Conservation (phyloP, 192 early-diverging fungal genomes). For the Mortierella alpina region DNA sequence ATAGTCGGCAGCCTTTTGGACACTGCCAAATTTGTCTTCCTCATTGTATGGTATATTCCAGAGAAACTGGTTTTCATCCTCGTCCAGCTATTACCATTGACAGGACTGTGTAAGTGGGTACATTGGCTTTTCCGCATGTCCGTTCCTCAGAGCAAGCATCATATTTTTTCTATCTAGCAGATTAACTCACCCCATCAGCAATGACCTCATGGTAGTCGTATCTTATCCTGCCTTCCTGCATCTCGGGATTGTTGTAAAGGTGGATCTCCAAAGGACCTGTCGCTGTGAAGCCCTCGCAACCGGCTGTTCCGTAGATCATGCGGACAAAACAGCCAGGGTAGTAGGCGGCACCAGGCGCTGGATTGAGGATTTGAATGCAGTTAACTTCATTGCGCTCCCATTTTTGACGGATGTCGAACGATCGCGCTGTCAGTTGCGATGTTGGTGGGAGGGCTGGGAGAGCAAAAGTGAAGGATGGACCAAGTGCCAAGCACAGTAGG, state of each 20-base stretch:
- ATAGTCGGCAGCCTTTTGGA: slow-evolving; percentile 22
- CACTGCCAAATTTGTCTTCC: background rate
- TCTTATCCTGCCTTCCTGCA: slow-evolving; percentile 8
- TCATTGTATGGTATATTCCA: slow-evolving; percentile 37
- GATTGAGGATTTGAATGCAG: slow-evolving; percentile 34
- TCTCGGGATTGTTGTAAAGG: slow-evolving; percentile 41
- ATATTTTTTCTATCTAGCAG: no score
- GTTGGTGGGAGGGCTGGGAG: background rate
- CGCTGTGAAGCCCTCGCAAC: slow-evolving; percentile 13
- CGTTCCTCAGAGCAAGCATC: no score
- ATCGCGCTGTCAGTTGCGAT: background rate
- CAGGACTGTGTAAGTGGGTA: background rate
- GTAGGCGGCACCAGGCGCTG: slow-evolving; percentile 25
- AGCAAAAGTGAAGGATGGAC: background rate
- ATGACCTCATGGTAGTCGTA: slow-evolving; percentile 44
- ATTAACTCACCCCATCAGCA: slow-evolving; percentile 24
- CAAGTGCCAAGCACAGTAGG: slow-evolving; percentile 7
- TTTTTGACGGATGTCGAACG: slow-evolving; percentile 32
- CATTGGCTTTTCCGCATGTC: background rate
- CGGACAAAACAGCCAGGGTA: slow-evolving; percentile 33
- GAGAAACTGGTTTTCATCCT: slow-evolving; percentile 11
- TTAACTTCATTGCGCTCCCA: slow-evolving; percentile 42
- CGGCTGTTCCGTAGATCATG: slow-evolving; percentile 19
- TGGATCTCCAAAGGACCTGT: slow-evolving; percentile 32
- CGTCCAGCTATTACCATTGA: slow-evolving; percentile 7